Percentiles rank a stretch among this genome's conserved stretches.
Conservation (phyloP, 176 grass and related monocot genomes). For the Carex pumila region DNA sequence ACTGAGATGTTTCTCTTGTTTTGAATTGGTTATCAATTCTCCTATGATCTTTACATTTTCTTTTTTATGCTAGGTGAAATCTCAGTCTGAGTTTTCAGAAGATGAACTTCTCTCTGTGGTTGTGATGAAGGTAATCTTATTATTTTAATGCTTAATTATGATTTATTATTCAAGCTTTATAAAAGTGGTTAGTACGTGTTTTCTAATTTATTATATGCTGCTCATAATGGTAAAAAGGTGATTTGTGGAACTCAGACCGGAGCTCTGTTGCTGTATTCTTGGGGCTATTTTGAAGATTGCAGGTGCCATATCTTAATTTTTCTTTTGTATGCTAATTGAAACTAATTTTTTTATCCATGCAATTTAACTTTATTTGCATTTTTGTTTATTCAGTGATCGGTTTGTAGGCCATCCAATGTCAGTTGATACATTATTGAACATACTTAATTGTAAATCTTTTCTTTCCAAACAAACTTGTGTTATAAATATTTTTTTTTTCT, state of each 20-base stretch:
- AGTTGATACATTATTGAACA: constrained; percentile 66
- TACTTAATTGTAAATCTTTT: neutral
- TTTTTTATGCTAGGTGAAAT: constrained; percentile 42
- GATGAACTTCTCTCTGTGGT: constrained; percentile 84
- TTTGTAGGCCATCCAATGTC: constrained; percentile 84
- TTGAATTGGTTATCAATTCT: neutral
- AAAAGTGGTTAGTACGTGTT: neutral
- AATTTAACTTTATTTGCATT: constrained; percentile 17
- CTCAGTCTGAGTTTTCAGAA: constrained; percentile 93
- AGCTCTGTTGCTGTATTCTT: constrained; percentile 75
- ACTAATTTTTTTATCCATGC: neutral
- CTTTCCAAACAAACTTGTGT: neutral
- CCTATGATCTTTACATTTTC: constrained; percentile 20
- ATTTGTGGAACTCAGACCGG: constrained; percentile 88
- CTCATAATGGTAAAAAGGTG: constrained; percentile 47
- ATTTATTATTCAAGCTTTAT: neutral
- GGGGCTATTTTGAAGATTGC: constrained; percentile 98
- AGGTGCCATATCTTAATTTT: constrained; percentile 34
- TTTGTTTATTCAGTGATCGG: constrained; percentile 55
- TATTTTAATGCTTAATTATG: neutral
- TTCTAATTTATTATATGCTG: constrained; percentile 12
- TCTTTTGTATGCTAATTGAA: neutral
- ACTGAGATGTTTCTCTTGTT: neutral
- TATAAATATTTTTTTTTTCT: neutral
- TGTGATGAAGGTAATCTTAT: constrained; percentile 59